A percentile compares a stretch with the other conserved stretches of the same genome.
These are phyloP conservation scores for Metarhizium robertsii DNA, from an alignment of 2,329 filamentous ascomycete genomes.

Conservation along the genomic window DNA sequence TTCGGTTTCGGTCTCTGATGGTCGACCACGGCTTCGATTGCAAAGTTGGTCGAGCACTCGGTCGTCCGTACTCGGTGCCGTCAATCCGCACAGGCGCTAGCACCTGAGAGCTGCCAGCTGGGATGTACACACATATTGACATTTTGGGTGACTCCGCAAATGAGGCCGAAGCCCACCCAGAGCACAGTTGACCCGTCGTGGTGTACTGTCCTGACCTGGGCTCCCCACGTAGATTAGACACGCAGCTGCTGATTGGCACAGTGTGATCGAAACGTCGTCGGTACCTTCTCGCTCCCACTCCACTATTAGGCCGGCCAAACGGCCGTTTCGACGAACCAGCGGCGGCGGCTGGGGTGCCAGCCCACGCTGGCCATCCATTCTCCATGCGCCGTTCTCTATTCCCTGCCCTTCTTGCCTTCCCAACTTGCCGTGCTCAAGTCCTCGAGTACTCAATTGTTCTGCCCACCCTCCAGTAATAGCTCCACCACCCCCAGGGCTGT, in stretches of 20 bases:
- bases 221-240: neutral
- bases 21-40: neutral
- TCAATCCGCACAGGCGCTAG: neutral
- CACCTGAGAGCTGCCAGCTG: neutral
- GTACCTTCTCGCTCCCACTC: slow-evolving; percentile 22
- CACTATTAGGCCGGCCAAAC: slow-evolving; percentile 51
- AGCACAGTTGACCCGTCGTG: neutral
- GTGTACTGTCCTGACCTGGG: too few species aligned
- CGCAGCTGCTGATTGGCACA: neutral
- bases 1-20: too few species aligned
- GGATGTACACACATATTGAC: neutral
- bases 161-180: slow-evolving; percentile 5
- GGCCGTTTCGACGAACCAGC: slow-evolving; percentile 38
- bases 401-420: slow-evolving; percentile 12
- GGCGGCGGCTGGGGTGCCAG: slow-evolving; percentile 2
- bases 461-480: slow-evolving; percentile 1
- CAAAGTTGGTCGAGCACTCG: neutral
- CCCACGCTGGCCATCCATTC: slow-evolving; percentile 1
- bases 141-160: slow-evolving; percentile 9
- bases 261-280: neutral
- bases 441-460: neutral
- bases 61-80: too few species aligned
- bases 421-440: slow-evolving; percentile 14
- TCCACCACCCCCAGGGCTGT: neutral
- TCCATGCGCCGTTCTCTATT: slow-evolving; percentile 4